These are phyloP conservation scores for Colletotrichum sp. DNA, from an alignment of 2,329 filamentous ascomycete genomes.

Conservation along the genomic window DNA sequence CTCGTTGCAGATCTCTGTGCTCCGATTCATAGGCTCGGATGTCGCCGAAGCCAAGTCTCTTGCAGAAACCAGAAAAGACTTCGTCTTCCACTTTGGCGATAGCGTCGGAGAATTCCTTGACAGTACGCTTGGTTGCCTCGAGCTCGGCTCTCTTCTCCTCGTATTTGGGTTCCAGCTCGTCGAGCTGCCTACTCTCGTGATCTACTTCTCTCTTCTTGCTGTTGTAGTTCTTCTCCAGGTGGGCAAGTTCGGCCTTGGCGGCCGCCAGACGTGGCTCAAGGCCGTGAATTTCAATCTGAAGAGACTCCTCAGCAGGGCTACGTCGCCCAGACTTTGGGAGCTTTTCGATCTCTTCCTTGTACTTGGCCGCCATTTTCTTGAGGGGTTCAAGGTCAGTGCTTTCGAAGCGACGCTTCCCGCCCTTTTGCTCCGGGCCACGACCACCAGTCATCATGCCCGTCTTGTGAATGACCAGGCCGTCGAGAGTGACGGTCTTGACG, in stretches of 20 bases:
- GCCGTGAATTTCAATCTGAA: slow-evolving; percentile 80
- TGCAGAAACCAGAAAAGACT: slow-evolving; percentile 86
- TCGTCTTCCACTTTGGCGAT: slow-evolving; percentile 87
- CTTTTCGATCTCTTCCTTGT: slow-evolving; percentile 78
- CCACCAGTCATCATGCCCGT: slow-evolving; percentile 97
- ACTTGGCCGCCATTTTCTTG: slow-evolving; percentile 75
- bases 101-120: slow-evolving; percentile 61
- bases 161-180: slow-evolving; percentile 79
- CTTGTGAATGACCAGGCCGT: slow-evolving; percentile 97
- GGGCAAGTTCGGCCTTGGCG: slow-evolving; percentile 76
- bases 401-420: slow-evolving; percentile 82
- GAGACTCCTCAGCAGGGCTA: slow-evolving; percentile 77
- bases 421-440: slow-evolving; percentile 76
- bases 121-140: slow-evolving; percentile 57
- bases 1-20: slow-evolving; percentile 90
- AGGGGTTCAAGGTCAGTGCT: slow-evolving; percentile 88
- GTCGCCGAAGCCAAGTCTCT: slow-evolving; percentile 82
- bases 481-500: slow-evolving; percentile 92
- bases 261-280: slow-evolving; percentile 79
- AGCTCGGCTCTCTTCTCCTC: slow-evolving; percentile 74
- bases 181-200: slow-evolving; percentile 74
- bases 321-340: slow-evolving; percentile 81
- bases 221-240: slow-evolving; percentile 80
- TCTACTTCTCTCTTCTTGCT: slow-evolving; percentile 85
- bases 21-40: slow-evolving; percentile 94